Base-by-base conservation (phyloP, 2,329 filamentous ascomycete species). In the Emericellopsis atlantica region DNA sequence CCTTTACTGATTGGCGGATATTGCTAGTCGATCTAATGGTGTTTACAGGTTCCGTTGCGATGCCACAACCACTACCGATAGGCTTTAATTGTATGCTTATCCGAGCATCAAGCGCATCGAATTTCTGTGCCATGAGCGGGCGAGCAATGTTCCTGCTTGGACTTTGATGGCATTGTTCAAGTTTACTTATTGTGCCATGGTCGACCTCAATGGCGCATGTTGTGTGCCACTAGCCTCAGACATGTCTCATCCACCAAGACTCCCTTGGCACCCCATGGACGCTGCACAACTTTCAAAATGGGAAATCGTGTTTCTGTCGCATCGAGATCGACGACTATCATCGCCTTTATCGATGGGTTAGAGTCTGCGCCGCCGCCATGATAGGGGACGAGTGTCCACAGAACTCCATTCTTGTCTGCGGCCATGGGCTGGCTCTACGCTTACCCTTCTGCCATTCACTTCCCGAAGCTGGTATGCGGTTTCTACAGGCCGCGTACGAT, bases 351-450 rank as follows among this genome's bases (percentile, higher is more conserved):
- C 18, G 36, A 34, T 38, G 22, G 32, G 9, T 34, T 24, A 24
- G 36, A 22, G 24, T 37, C 32, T 35, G 31, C 38, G 40, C 41
- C 34, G 12, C 26, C 6, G 26, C 12, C 12, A 29, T 29, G 12
- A 12, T 29, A 29, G 4, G 36, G 39, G 42, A 31, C 33, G 37
- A 35, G 43, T 46, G 48, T 41, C 43, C 44, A 46, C 45, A 46
- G 44, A 21, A n/a, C 8, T 43, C 41, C 49, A 49, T 48, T 50
- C 46, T 50, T 50, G 41, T 24, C 31, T 21, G 48, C 47, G 45
- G 46, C 45, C 21, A 48, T 38, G 32, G 10, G 33, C 9, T 9
- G 8, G 2, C 9, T 35, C 18, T 16, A 22, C 36, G 10, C 36
- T 37, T 12, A 10, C 16, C n/a, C n/a, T 21, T 37, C 21, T 37